Conservation (phyloP, 768 basidiomycete genomes). For the Calocybe gangraenosa region DNA sequence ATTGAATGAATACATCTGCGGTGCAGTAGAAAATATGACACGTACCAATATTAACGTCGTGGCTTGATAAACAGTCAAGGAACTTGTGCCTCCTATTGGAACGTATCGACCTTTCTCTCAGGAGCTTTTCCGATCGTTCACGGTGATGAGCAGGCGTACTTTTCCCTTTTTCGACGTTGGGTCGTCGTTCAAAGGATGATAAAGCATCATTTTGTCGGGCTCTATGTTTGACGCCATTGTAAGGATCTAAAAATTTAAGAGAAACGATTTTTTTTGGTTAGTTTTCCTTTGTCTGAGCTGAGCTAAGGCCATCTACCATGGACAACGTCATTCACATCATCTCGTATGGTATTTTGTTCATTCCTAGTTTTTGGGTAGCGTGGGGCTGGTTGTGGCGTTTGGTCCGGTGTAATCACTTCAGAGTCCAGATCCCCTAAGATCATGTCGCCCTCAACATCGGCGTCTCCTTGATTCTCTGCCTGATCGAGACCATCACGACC, state of each 20-base stretch:
- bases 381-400: constrained; percentile 20
- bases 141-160: constrained; percentile 22
- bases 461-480: constrained; percentile 38
- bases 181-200: constrained; percentile 20
- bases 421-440: constrained; percentile 72
- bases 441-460: constrained; percentile 74
- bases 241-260: constrained; percentile 44
- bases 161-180: constrained; percentile 19
- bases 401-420: constrained; percentile 34
- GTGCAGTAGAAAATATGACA: constrained; percentile 9
- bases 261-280: constrained; percentile 24
- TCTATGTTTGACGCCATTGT: constrained; percentile 48
- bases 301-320: constrained; percentile 47
- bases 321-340: constrained; percentile 72
- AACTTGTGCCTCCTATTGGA: constrained; percentile 80
- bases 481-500: constrained; percentile 18
- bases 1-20: constrained; percentile 1
- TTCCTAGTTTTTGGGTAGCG: constrained; percentile 37
- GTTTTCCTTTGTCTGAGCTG: constrained; percentile 2
- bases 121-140: constrained; percentile 54
- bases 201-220: constrained; percentile 33
- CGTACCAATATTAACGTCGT: constrained; percentile 82
- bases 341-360: constrained; percentile 48
- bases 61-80: constrained; percentile 67
- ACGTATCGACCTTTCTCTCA: constrained; percentile 73